Percentiles rank a stretch among this genome's conserved stretches.
Evolutionary conservation across 768 basidiomycete species (phyloP).

Genomic region (Suillus bovinus): DNA sequence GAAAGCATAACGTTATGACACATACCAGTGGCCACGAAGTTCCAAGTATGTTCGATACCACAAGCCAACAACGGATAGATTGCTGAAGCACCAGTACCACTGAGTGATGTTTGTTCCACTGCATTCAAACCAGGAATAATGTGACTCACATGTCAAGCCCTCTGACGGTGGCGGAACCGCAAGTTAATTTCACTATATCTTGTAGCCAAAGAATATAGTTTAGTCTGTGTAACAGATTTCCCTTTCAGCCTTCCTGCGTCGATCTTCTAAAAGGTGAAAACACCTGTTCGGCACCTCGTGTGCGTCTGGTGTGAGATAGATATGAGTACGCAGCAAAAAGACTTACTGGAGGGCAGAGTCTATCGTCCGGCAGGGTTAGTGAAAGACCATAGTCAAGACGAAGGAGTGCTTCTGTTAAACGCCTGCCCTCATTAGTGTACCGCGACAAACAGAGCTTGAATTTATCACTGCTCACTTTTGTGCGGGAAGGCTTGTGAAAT

Average conservation of each 20-base stretch:
- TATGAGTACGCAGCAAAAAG: not conserved
- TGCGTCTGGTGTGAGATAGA: not conserved
- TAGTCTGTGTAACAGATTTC: constrained; percentile 46
- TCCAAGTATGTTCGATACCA: constrained; percentile 51
- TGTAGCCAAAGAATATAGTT: constrained; percentile 90
- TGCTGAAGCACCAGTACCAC: constrained; percentile 89
- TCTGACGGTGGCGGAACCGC: constrained; percentile 30
- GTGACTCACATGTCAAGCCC: constrained; percentile 73
- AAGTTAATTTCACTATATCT: constrained; percentile 51
- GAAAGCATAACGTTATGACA: not conserved
- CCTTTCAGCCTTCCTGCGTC: not conserved
- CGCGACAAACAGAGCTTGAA: not conserved
- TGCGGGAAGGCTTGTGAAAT: constrained; percentile 73
- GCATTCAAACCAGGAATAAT: not conserved
- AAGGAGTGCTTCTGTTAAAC: constrained; percentile 78
- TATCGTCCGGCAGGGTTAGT: constrained; percentile 61
- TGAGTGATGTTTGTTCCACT: constrained; percentile 25
- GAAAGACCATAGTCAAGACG: constrained; percentile 69
- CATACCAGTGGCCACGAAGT: constrained; percentile 69
- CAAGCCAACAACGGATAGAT: constrained; percentile 86
- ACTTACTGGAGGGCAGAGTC: constrained; percentile 86
- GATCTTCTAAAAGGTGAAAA: not conserved
- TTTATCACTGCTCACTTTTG: constrained; percentile 51
- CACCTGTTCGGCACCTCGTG: constrained; percentile 76
- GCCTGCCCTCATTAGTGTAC: constrained; percentile 42